Conservation (phyloP, 1,284 basidiomycete genomes). For the Hemileia vastatrix region DNA sequence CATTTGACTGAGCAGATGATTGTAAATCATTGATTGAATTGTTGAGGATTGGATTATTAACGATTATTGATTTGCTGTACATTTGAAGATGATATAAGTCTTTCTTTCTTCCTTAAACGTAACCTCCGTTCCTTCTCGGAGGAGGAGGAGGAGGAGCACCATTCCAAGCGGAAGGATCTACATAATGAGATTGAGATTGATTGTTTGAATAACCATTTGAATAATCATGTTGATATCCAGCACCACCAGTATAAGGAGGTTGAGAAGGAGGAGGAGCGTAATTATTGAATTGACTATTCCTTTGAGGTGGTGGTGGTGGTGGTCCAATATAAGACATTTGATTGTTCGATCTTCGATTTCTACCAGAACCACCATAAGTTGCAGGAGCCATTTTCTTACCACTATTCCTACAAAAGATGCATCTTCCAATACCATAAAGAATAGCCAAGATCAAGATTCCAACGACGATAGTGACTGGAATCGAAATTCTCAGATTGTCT, state of each 20-base stretch:
- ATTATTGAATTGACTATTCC: background rate
- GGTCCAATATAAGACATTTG: background rate
- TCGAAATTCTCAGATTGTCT: conserved; percentile 33
- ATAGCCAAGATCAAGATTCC: background rate
- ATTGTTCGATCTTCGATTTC: background rate
- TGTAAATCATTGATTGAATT: too few species aligned
- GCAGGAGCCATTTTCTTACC: too few species aligned
- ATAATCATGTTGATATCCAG: background rate
- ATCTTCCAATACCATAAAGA: background rate
- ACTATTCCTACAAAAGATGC: background rate
- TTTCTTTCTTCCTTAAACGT: background rate
- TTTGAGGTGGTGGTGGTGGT: background rate
- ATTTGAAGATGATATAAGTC: too few species aligned
- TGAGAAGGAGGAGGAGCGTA: background rate
- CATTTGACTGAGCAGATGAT: too few species aligned
- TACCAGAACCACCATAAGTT: background rate
- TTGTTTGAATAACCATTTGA: background rate
- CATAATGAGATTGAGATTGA: background rate
- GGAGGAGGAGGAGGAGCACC: background rate
- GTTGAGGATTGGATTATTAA: too few species aligned
- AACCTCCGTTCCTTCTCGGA: background rate
- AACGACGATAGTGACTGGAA: conserved; percentile 35
- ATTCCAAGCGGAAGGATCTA: background rate
- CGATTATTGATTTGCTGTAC: too few species aligned
- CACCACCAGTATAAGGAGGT: background rate